Conservation (phyloP, 179 eudicot species). For the Silene noctiflora region DNA sequence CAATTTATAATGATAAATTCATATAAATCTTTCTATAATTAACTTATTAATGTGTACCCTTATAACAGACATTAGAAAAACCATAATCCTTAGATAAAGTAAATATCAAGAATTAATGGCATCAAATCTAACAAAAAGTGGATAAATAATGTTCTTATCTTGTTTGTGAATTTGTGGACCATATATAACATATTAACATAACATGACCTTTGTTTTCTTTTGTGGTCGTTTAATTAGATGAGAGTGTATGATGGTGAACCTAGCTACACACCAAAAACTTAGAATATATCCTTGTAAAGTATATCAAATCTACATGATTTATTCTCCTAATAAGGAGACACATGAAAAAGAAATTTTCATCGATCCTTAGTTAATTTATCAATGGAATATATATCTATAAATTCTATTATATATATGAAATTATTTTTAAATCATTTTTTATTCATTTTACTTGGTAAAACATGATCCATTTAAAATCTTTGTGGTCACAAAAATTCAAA, state of each 20-base stretch:
- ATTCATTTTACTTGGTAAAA: no score
- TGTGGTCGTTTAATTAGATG: constrained; percentile 10
- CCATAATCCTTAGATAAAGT: no score
- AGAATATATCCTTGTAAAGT: neutral
- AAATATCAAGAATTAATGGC: neutral
- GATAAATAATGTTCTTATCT: constrained; percentile 26
- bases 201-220: constrained; percentile 3
- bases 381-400: no score
- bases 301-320: neutral
- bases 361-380: no score
- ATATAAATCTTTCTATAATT: neutral
- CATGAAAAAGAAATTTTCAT: neutral
- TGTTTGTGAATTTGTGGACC: constrained; percentile 31
- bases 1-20: no score
- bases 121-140: constrained; percentile 26
- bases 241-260: neutral
- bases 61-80: neutral
- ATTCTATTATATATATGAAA: no score
- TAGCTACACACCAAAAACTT: neutral
- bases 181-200: constrained; percentile 18
- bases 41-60: neutral
- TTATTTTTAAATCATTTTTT: no score
- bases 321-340: neutral
- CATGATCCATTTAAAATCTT: no score
- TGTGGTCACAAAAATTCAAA: no score